Evolutionary conservation across 129 eudicot genomes (phyloP), one percentile per base, ranked within the genome.

Genomic region (Mikania micrantha): DNA sequence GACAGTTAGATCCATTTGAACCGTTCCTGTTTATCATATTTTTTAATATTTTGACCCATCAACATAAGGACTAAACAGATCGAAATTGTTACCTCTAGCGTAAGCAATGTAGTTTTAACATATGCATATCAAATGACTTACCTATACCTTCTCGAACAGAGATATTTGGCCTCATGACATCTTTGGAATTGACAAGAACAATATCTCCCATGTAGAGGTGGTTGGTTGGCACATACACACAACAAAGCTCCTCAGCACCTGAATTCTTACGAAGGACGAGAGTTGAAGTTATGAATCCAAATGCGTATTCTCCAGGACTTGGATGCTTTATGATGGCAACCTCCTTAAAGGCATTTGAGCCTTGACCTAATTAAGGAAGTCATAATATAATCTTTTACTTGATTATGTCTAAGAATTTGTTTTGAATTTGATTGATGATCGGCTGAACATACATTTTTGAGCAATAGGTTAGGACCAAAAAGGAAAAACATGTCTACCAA

Each of bases 71-170:
- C 19, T 42, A 42, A 42, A 12, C 11, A n/a, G 15, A 40, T 40
- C 15, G 8, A 40, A 40, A 40, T 40, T 5, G 45, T 12, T n/a
- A 40, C 45, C 13, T 40, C 15, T 9, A 40, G 15, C 15, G 15
- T 12, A 3, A 42, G 9, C 12, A 49, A 19, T 49, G 28, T 21
- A 21, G 13, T 21, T 41, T 64, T 64, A 40, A 4, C 38, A 13
- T 44, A n/a, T 44, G 12, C 15, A 31, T 9, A 17, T 60, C 19
- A n/a, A 34, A 32, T 66, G 6, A 22, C 73, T 60, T 90, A 90
- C 96, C 96, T 49, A 90, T 81, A 35, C 96, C 96, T 80, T 90
- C 96, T 62, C 96, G 75, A 53, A 86, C 88, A 1, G 96, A 86
- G 60, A 90, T 84, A 71, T 84, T 77, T 41, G 96, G 90, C 80